A percentile compares a stretch with the other conserved stretches of the same genome.
Conservation (phyloP, 768 basidiomycete genomes). For the Hypsizygus marmoreus region DNA sequence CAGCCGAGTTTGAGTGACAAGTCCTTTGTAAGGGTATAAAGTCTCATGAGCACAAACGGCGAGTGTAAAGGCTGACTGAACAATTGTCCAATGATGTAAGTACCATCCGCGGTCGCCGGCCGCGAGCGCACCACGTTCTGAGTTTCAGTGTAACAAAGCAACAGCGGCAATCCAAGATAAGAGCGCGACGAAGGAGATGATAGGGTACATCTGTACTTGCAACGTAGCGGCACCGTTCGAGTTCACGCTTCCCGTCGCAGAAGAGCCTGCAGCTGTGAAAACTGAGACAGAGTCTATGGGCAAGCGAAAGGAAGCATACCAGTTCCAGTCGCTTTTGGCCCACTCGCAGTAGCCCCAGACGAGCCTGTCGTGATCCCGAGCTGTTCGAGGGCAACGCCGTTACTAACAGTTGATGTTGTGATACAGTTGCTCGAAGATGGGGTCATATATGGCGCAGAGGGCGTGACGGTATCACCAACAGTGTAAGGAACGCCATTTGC, state of each 20-base stretch:
- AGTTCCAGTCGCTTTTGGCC: slow-evolving; percentile 16
- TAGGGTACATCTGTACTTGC: slow-evolving; percentile 15
- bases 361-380: slow-evolving; percentile 23
- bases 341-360: slow-evolving; percentile 13
- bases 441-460: slow-evolving; percentile 32
- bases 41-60: too few relatives aligned
- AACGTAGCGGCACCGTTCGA: slow-evolving; percentile 6
- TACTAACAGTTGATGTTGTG: slow-evolving; percentile 37
- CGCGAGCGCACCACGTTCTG: neutral
- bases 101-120: neutral
- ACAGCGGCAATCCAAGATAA: slow-evolving; percentile 24
- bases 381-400: slow-evolving; percentile 34
- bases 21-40: too few relatives aligned
- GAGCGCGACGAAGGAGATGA: slow-evolving; percentile 19
- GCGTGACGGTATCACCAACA: slow-evolving; percentile 41
- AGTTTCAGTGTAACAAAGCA: slow-evolving; percentile 19
- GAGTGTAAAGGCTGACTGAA: too few relatives aligned
- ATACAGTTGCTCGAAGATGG: slow-evolving; percentile 43
- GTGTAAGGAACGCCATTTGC: slow-evolving; percentile 36
- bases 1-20: too few relatives aligned
- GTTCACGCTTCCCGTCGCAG: slow-evolving; percentile 2
- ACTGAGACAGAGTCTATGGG: neutral
- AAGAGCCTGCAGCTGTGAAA: neutral
- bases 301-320: neutral
- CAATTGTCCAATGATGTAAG: too few relatives aligned